phyloP scores from a whole-genome alignment of 257 asterid species.

The Datura wrightii region DNA sequence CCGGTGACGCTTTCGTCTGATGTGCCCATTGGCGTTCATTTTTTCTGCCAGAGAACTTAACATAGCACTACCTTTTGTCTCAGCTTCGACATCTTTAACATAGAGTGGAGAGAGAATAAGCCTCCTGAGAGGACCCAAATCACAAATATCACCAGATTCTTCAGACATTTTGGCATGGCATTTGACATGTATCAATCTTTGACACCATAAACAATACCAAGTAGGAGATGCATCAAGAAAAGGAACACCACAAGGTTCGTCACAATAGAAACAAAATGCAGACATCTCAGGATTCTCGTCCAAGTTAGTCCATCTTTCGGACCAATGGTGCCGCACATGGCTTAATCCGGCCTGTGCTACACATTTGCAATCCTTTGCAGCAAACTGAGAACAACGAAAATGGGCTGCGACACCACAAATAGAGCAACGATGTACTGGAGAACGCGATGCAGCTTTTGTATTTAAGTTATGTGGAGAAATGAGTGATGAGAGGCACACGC shows the following conservation, averaged over 20 bases:
- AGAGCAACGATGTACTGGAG: constrained; percentile 66
- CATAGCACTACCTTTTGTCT: constrained; percentile 35
- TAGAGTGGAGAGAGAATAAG: constrained; percentile 82
- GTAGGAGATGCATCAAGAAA: constrained; percentile 84
- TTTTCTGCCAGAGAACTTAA: constrained; percentile 59
- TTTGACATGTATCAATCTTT: constrained; percentile 74
- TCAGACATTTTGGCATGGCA: constrained; percentile 87
- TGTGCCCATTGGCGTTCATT: constrained; percentile 53
- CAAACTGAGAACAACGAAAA: constrained; percentile 65
- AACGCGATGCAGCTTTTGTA: constrained; percentile 53
- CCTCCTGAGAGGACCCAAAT: constrained; percentile 78
- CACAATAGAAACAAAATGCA: constrained; percentile 76
- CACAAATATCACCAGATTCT: constrained; percentile 75
- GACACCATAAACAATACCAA: constrained; percentile 94
- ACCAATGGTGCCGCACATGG: constrained; percentile 82
- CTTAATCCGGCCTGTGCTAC: constrained; percentile 71
- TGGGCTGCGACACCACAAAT: constrained; percentile 86
- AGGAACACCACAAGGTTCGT: constrained; percentile 85
- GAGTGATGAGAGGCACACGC: constrained; percentile 72
- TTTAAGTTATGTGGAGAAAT: constrained; percentile 62
- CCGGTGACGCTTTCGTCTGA: constrained; percentile 65
- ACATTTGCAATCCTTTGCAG: constrained; percentile 83
- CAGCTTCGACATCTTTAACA: constrained; percentile 66
- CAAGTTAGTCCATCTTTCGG: constrained; percentile 80
- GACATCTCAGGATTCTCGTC: constrained; percentile 87